phyloP scores from a whole-genome alignment of 495 filamentous ascomycete genomes.

The Choiromyces venosus region DNA sequence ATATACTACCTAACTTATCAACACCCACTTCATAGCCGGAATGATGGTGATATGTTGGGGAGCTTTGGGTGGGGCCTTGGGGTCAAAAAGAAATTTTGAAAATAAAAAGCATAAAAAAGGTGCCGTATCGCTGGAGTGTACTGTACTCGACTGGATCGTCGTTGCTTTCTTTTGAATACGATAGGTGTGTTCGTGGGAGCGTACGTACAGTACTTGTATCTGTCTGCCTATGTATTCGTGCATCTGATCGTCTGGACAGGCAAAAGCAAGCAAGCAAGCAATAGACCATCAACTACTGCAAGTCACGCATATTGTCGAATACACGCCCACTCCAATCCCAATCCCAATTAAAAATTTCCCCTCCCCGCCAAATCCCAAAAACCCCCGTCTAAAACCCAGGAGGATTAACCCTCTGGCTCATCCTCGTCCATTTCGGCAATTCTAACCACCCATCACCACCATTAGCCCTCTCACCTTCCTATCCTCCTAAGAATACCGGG shows the following conservation, averaged over 20 bases:
- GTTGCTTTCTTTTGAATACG: background rate
- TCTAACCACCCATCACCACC: constrained; percentile 49
- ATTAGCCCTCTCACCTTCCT: constrained; percentile 29
- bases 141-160: background rate
- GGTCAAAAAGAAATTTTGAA: background rate
- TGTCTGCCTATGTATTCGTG: background rate
- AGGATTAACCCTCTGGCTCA: constrained; percentile 86
- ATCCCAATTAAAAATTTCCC: no score
- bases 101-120: background rate
- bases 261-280: background rate
- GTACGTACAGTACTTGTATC: background rate
- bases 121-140: background rate
- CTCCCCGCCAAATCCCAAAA: background rate
- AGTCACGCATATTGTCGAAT: background rate
- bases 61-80: background rate
- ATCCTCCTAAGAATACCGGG: background rate
- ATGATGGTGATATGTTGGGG: background rate
- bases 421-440: constrained; percentile 91
- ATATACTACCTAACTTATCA: no score
- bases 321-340: background rate
- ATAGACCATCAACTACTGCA: background rate
- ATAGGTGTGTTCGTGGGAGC: background rate
- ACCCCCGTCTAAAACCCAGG: constrained; percentile 68
- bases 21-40: background rate
- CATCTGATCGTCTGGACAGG: background rate